phyloP scores from a whole-genome alignment of 345 rosid species.

The Corchorus olitorius region DNA sequence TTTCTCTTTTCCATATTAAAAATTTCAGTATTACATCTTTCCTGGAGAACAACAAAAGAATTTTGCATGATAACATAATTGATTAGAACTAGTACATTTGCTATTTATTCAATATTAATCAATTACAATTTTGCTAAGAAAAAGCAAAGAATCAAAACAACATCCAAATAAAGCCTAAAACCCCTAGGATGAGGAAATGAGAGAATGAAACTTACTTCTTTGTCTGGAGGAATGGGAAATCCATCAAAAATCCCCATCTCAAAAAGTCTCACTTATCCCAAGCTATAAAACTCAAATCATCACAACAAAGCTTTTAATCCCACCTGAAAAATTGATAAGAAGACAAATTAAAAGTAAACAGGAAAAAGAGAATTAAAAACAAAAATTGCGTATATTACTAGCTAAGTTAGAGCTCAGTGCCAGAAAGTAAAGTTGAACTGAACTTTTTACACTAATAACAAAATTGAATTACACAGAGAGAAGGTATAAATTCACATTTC shows the following conservation, averaged over 20 bases:
- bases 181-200: background rate
- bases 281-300: constrained; percentile 4
- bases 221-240: constrained; percentile 86
- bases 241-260: constrained; percentile 87
- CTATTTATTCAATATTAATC: background rate
- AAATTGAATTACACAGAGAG: background rate
- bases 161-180: background rate
- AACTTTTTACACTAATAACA: background rate
- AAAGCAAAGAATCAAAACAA: background rate
- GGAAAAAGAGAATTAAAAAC: background rate
- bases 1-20: background rate
- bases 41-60: background rate
- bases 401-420: background rate
- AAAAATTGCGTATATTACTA: background rate
- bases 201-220: constrained; percentile 55
- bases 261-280: constrained; percentile 15
- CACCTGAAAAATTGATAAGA: too few species aligned
- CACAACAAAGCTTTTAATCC: constrained; percentile 8
- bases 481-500: background rate
- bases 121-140: background rate
- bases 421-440: background rate
- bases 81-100: background rate
- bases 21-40: background rate
- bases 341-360: too few species aligned
- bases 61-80: background rate